Percentiles rank a stretch among this genome's conserved stretches.
Evolutionary conservation across 768 basidiomycete genomes (phyloP).

Genomic region (Dendrothele bispora): DNA sequence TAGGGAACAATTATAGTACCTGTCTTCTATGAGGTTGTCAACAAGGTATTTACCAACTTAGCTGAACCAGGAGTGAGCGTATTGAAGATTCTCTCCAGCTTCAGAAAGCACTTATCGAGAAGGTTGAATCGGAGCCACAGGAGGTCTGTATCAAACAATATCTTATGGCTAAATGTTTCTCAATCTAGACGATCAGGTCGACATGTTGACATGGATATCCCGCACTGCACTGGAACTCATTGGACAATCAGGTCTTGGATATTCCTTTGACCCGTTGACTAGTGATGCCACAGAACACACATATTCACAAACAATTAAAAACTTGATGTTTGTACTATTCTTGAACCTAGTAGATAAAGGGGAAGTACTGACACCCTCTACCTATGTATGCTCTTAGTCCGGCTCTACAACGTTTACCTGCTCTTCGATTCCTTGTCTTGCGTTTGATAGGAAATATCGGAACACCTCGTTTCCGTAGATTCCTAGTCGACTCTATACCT

Average conservation of each 20-base stretch:
- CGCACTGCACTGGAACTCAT: conserved; percentile 7
- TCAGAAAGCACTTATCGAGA: too few relatives aligned
- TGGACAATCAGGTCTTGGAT: conserved; percentile 6
- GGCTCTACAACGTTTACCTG: not conserved
- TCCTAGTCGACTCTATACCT: conserved; percentile 22
- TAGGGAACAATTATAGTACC: too few relatives aligned
- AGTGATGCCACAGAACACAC: conserved; percentile 1
- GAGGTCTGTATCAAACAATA: too few relatives aligned
- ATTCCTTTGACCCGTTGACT: conserved; percentile 4
- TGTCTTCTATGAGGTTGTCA: too few relatives aligned
- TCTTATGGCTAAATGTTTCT: too few relatives aligned
- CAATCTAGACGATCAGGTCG: too few relatives aligned
- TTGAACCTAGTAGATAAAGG: not conserved
- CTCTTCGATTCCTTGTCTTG: conserved; percentile 14
- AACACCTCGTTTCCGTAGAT: conserved; percentile 22
- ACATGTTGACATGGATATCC: conserved; percentile 12
- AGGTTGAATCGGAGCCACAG: too few relatives aligned
- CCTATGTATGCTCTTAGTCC: not conserved
- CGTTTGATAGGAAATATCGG: conserved; percentile 18
- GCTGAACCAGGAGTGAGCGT: too few relatives aligned
- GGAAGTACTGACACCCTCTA: too few relatives aligned
- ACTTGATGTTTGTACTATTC: conserved; percentile 3
- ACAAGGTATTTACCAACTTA: too few relatives aligned
- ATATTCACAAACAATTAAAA: not conserved
- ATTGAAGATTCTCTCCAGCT: too few relatives aligned